These are phyloP conservation scores for Haplosporangium sp. DNA, from an alignment of 371 early-diverging fungal genomes.

Conservation along the genomic window DNA sequence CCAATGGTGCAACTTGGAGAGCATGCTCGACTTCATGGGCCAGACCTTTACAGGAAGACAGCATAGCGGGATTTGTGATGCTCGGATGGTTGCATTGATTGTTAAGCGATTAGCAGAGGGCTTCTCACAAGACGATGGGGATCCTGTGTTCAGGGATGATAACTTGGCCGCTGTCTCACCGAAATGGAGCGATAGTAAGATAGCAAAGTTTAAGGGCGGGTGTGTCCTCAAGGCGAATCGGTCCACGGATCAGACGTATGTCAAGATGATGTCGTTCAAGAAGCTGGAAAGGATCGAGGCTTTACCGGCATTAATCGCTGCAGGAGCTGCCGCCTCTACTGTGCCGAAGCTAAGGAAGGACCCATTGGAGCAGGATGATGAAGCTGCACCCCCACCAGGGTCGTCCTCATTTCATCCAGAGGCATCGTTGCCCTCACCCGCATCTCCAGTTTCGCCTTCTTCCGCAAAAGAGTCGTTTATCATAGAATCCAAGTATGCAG, in stretches of 20 bases:
- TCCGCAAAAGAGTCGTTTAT: not conserved
- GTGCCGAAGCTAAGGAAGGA: not conserved
- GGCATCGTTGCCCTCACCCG: not conserved
- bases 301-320: not conserved
- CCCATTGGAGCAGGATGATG: not conserved
- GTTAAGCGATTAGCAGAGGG: conserved; percentile 54
- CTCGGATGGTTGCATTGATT: conserved; percentile 73
- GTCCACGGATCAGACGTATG: conserved; percentile 19
- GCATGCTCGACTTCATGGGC: conserved; percentile 70
- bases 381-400: not conserved
- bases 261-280: conserved; percentile 36
- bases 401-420: not conserved
- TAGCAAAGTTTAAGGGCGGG: conserved; percentile 51
- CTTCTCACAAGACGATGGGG: conserved; percentile 32
- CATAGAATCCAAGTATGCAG: not conserved
- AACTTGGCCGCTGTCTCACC: conserved; percentile 11
- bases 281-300: conserved; percentile 16
- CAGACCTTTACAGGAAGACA: conserved; percentile 77
- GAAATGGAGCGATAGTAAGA: conserved; percentile 18
- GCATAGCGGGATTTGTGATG: conserved; percentile 87
- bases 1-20: conserved; percentile 62
- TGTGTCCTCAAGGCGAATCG: conserved; percentile 63
- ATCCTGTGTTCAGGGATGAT: conserved; percentile 17
- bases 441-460: not conserved
- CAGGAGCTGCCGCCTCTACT: not conserved